Conservation (phyloP, 2,329 filamentous ascomycete genomes). For the Lachnellula hyalina region DNA sequence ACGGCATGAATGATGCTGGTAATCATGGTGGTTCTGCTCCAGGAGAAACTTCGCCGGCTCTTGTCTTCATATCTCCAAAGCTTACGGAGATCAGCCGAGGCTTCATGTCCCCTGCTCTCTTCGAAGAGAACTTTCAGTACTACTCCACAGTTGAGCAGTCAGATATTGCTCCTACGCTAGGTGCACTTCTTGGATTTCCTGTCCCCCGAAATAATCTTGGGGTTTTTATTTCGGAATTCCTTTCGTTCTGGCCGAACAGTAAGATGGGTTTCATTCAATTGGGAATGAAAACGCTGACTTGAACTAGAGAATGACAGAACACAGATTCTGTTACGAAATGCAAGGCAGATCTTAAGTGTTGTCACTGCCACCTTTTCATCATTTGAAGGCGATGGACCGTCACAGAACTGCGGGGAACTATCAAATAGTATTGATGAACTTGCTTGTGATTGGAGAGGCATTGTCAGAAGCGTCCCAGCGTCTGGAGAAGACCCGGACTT, state of each 20-base stretch:
- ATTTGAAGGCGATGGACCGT: conserved; percentile 35
- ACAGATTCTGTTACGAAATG: conserved; percentile 71
- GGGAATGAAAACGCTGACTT: conserved; percentile 7
- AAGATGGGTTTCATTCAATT: conserved; percentile 21
- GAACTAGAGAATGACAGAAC: conserved; percentile 47
- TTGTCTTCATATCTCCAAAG: conserved; percentile 87
- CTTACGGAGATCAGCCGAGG: conserved; percentile 51
- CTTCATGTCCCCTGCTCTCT: conserved; percentile 48
- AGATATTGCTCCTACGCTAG: conserved; percentile 85
- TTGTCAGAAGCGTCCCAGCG: conserved; percentile 26
- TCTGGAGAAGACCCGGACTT: conserved; percentile 28
- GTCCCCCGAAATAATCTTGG: conserved; percentile 87
- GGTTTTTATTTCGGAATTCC: conserved; percentile 73
- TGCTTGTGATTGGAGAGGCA: conserved; percentile 62
- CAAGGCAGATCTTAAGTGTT: conserved; percentile 72
- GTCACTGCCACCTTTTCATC: conserved; percentile 66
- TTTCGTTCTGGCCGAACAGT: conserved; percentile 70
- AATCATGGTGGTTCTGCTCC: conserved; percentile 93
- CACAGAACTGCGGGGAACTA: conserved; percentile 18
- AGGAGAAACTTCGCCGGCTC: conserved; percentile 87
- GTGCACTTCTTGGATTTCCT: conserved; percentile 80
- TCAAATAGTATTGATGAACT: conserved; percentile 45
- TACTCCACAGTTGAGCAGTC: conserved; percentile 88
- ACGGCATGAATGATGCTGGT: conserved; percentile 99
- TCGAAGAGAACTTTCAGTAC: conserved; percentile 70